Conservation (phyloP, 2,329 filamentous ascomycete genomes). For the Talaromyces funiculosus region DNA sequence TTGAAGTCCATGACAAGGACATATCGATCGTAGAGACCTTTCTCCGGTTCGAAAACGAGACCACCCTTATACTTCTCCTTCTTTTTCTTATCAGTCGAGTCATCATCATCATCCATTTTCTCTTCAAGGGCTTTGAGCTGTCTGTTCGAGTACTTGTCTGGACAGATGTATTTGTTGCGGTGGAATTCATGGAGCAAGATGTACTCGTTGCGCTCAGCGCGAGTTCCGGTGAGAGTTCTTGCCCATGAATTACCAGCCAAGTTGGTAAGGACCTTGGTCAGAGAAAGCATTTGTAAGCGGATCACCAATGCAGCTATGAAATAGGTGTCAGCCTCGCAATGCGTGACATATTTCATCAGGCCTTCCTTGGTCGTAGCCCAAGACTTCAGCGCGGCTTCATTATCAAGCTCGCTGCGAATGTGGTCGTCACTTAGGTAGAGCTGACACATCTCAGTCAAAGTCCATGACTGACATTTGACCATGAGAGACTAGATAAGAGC, state of each 20-base stretch:
- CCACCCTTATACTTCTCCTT: conserved; percentile 99
- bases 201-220: conserved; percentile 97
- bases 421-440: conserved; percentile 73
- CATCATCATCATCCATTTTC: conserved; percentile 57
- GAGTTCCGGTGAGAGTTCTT: conserved; percentile 86
- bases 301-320: conserved; percentile 89
- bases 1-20: conserved; percentile 99
- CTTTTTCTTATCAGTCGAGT: conserved; percentile 72
- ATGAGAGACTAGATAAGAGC: conserved; percentile 64
- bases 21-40: conserved; percentile 95
- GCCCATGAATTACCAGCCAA: conserved; percentile 98
- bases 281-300: conserved; percentile 81
- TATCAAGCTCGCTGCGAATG: conserved; percentile 76
- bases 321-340: conserved; percentile 92
- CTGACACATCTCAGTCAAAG: conserved; percentile 93
- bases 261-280: conserved; percentile 94
- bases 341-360: conserved; percentile 85
- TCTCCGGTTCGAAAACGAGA: conserved; percentile 96
- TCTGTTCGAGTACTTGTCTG: conserved; percentile 83
- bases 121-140: conserved; percentile 70
- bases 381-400: conserved; percentile 75
- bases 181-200: conserved; percentile 97
- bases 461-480: conserved; percentile 97
- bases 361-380: conserved; percentile 82
- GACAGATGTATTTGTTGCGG: conserved; percentile 95